Evolutionary conservation across 2,329 filamentous ascomycete species (phyloP).

Genomic region (Aspergillus ochraceoroseus): DNA sequence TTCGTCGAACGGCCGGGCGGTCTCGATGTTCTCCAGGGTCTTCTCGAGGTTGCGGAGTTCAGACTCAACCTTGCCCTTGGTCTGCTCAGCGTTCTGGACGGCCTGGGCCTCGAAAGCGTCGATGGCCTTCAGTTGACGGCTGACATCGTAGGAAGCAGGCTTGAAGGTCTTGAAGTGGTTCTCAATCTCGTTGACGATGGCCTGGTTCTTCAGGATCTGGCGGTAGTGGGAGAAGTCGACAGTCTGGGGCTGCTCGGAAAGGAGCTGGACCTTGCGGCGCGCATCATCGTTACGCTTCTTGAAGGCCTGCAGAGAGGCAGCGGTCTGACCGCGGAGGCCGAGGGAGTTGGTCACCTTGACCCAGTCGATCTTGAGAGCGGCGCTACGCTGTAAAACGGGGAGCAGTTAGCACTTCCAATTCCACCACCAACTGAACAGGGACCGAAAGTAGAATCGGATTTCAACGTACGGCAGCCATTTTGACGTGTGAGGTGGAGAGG

Average conservation of each 20-base stretch:
- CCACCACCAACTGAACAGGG: background rate
- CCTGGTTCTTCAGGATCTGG: slow-evolving; percentile 87
- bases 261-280: slow-evolving; percentile 81
- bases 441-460: background rate
- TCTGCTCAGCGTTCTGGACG: slow-evolving; percentile 92
- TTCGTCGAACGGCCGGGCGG: slow-evolving; percentile 90
- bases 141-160: slow-evolving; percentile 87
- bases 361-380: slow-evolving; percentile 99
- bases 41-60: slow-evolving; percentile 91
- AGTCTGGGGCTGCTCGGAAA: slow-evolving; percentile 75
- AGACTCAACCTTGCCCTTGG: slow-evolving; percentile 90
- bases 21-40: slow-evolving; percentile 96
- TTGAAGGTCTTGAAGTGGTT: slow-evolving; percentile 89
- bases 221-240: slow-evolving; percentile 96
- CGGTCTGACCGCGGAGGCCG: slow-evolving; percentile 92
- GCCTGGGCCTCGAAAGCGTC: slow-evolving; percentile 97
- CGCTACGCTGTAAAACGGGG: slow-evolving; percentile 68
- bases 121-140: slow-evolving; percentile 93
- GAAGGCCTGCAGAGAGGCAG: slow-evolving; percentile 85
- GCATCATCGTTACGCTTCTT: slow-evolving; percentile 99
- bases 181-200: slow-evolving; percentile 94
- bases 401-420: slow-evolving; percentile 23
- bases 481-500: slow-evolving; percentile 29
- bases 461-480: slow-evolving; percentile 43
- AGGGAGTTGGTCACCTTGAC: slow-evolving; percentile 88